Percentiles rank a stretch among this genome's conserved stretches.
These are phyloP conservation scores for Eragrostis curvula DNA, from an alignment of 176 grass and related monocot species.

Conservation along the genomic window DNA sequence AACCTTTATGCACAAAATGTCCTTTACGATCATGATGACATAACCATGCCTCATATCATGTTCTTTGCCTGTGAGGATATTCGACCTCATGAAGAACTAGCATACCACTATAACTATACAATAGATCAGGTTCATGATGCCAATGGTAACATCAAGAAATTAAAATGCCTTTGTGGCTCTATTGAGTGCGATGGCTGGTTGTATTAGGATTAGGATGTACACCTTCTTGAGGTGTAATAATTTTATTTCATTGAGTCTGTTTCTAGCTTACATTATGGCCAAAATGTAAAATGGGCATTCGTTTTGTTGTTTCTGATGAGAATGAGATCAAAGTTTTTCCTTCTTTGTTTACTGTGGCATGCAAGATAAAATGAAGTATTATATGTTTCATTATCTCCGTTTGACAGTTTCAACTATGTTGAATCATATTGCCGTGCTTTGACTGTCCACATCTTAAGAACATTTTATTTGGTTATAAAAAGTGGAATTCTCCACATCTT, in stretches of 20 bases:
- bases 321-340: background rate
- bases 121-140: slow-evolving; percentile 80
- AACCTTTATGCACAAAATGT: slow-evolving; percentile 84
- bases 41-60: slow-evolving; percentile 68
- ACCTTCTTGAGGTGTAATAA: slow-evolving; percentile 13
- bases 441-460: too few species aligned
- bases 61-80: slow-evolving; percentile 82
- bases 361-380: background rate
- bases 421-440: too few species aligned
- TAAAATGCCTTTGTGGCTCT: slow-evolving; percentile 69
- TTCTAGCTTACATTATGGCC: slow-evolving; percentile 15
- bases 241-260: slow-evolving; percentile 5
- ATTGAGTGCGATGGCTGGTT: slow-evolving; percentile 72
- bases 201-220: slow-evolving; percentile 57
- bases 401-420: background rate
- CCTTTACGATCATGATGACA: slow-evolving; percentile 79
- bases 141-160: slow-evolving; percentile 87
- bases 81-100: slow-evolving; percentile 56
- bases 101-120: slow-evolving; percentile 83
- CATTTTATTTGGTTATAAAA: too few species aligned
- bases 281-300: background rate
- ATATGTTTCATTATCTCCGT: background rate
- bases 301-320: slow-evolving; percentile 1
- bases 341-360: background rate
- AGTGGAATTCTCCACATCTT: too few species aligned